Evolutionary conservation across 2,329 filamentous ascomycete genomes (phyloP), one percentile per base, ranked within the genome.

Genomic region (Xylariales sp.): DNA sequence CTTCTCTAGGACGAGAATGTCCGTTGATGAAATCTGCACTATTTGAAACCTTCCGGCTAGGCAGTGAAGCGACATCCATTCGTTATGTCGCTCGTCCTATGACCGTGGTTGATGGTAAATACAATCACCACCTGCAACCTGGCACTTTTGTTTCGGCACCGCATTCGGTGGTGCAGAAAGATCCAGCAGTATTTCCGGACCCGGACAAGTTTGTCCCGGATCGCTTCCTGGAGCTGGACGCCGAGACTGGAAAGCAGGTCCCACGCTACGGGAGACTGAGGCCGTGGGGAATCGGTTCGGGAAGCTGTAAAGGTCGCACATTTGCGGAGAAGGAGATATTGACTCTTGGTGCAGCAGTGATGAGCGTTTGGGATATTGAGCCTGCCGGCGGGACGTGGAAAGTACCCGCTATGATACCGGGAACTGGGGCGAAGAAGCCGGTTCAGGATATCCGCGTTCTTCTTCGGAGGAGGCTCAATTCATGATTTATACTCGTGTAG

Each of bases 151-250:
- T 51, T 5, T 49, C 46, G 1, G 45, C 36, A 1, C 42, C 48
- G 6, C 44, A 42, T 31, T 20, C 24, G 6, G 31, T 42, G 2
- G 49, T 52, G 31, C 52, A 59, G 31, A 45, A 48, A 32, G 50
- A 60, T 37, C 45, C 51, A 3, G 33, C 43, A 0, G 45, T 50
- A 16, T 59, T 55, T 33, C 37, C 49, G 1, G 40, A 52, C 3
- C 58, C 58, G 2, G 45, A 56, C 7, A 44, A 29, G 16, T 62
- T 59, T 40, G 34, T 49, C 4, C 57, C 58, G 6, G 50, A 53
- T 9, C 51, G 57, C 6, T 61, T 58, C 45, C 31, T 56, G 16
- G 45, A 50, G 38, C 24, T 29, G 10, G 46, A 48, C 8, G n/a
- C 20, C 1, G 42, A 37, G 21, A 39, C 40, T 2, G 44, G 43